Conservation (phyloP, 2,329 filamentous ascomycete genomes). For the Sporothrix variecibatus region DNA sequence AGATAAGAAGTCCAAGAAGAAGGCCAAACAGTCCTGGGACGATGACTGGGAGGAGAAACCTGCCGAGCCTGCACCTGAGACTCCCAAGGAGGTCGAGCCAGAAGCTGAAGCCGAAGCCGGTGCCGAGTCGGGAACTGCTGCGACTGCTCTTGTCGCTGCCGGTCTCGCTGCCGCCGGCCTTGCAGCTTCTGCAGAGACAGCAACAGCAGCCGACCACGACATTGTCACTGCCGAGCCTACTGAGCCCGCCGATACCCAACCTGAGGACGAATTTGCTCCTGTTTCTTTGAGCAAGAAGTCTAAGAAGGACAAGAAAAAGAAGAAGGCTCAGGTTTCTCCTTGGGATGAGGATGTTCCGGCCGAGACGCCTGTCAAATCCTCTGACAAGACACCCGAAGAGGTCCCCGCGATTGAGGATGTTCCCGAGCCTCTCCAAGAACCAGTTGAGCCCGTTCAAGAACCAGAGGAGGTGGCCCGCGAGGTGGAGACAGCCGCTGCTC, state of each 20-base stretch:
- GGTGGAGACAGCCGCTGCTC: background rate
- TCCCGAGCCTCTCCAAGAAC: background rate
- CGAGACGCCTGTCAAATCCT: background rate
- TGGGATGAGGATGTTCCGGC: constrained; percentile 1
- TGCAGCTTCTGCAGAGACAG: background rate
- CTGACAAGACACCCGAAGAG: background rate
- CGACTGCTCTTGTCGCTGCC: background rate
- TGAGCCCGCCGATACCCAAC: background rate
- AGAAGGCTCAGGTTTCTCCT: background rate
- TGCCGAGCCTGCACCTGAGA: background rate
- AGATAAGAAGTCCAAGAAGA: constrained; percentile 28
- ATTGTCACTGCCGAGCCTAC: too few relatives aligned
- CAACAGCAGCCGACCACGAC: background rate
- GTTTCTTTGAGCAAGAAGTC: background rate
- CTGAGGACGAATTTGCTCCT: constrained; percentile 2
- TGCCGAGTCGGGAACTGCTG: background rate
- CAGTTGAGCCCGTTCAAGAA: background rate
- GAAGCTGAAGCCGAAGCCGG: background rate
- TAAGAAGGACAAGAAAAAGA: constrained; percentile 8
- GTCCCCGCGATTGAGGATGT: background rate
- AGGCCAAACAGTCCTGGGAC: constrained; percentile 26
- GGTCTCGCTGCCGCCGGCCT: constrained; percentile 6
- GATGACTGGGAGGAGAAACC: constrained; percentile 10
- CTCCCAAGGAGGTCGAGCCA: background rate
- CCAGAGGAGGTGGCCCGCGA: background rate